Evolutionary conservation across 1,139 yeast species (phyloP).

Genomic region (Blastobotrys raffinosifermentans): DNA sequence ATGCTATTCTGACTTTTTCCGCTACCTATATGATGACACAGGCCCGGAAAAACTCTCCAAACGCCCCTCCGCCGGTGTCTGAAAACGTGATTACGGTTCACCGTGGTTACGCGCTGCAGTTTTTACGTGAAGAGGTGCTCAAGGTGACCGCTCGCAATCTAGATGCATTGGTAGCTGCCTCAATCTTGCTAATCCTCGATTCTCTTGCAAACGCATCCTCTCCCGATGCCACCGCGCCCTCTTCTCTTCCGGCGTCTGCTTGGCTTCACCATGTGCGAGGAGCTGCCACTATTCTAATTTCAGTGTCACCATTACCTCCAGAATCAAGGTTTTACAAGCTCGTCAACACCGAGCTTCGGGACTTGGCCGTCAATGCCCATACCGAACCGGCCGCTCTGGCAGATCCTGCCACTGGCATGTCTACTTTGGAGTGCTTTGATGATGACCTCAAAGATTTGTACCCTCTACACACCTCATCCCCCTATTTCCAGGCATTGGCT

Average conservation of each 20-base stretch:
- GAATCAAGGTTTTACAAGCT: constrained; percentile 37
- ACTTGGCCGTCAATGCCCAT: constrained; percentile 37
- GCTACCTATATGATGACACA: constrained; percentile 83
- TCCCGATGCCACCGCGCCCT: constrained; percentile 39
- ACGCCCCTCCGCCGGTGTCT: too few relatives aligned
- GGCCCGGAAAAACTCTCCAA: constrained; percentile 34
- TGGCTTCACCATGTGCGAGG: constrained; percentile 98
- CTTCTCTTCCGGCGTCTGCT: constrained; percentile 79
- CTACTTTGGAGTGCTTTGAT: constrained; percentile 74
- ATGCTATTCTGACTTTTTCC: constrained; percentile 78
- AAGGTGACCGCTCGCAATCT: constrained; percentile 79
- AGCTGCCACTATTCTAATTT: constrained; percentile 89
- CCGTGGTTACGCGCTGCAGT: constrained; percentile 76
- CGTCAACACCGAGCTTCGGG: constrained; percentile 66
- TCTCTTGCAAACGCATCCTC: constrained; percentile 88
- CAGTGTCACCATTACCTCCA: constrained; percentile 90
- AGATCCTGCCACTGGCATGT: constrained; percentile 12
- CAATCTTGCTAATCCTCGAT: constrained; percentile 83
- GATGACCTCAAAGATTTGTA: constrained; percentile 76
- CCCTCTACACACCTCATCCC: constrained; percentile 78
- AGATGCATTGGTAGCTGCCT: constrained; percentile 89
- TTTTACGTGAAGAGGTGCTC: constrained; percentile 77
- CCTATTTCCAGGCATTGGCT: constrained; percentile 79
- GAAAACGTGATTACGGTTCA: constrained; percentile 84
- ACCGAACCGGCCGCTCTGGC: constrained; percentile 6